These are phyloP conservation scores for Chytridiales sp. DNA, from an alignment of 371 early-diverging fungal species.

Conservation along the genomic window DNA sequence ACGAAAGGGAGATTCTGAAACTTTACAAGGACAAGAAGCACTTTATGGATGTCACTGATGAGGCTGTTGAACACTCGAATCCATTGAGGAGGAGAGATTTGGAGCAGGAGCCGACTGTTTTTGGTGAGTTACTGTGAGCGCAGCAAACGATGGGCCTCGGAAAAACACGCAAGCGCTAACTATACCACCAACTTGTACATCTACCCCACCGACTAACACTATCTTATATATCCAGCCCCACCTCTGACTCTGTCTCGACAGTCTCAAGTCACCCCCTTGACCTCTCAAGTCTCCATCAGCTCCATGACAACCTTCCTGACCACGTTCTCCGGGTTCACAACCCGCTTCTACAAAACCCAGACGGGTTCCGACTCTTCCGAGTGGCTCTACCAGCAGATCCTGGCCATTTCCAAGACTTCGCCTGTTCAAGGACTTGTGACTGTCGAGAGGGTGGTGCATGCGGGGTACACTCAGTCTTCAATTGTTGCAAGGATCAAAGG, in stretches of 20 bases:
- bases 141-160: too few relatives aligned
- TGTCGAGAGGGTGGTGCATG: slow-evolving; percentile 71
- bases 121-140: too few relatives aligned
- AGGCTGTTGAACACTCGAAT: too few relatives aligned
- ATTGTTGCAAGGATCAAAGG: slow-evolving; percentile 62
- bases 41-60: slow-evolving; percentile 90
- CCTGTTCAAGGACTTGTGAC: slow-evolving; percentile 52
- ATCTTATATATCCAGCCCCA: background rate
- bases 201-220: too few relatives aligned
- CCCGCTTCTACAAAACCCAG: slow-evolving; percentile 81
- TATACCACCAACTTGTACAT: too few relatives aligned
- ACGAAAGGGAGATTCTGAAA: slow-evolving; percentile 54
- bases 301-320: slow-evolving; percentile 63
- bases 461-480: slow-evolving; percentile 58
- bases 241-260: slow-evolving; percentile 37
- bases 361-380: slow-evolving; percentile 59
- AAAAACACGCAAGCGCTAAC: too few relatives aligned
- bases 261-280: slow-evolving; percentile 55
- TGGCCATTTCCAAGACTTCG: slow-evolving; percentile 43
- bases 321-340: slow-evolving; percentile 76
- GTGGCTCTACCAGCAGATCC: slow-evolving; percentile 72
- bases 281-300: slow-evolving; percentile 58
- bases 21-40: slow-evolving; percentile 64
- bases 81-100: too few relatives aligned
- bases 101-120: too few relatives aligned